These are phyloP conservation scores for Globisporangium cylindrosporum DNA, from an alignment of 352 stramenopile species.

Conservation along the genomic window DNA sequence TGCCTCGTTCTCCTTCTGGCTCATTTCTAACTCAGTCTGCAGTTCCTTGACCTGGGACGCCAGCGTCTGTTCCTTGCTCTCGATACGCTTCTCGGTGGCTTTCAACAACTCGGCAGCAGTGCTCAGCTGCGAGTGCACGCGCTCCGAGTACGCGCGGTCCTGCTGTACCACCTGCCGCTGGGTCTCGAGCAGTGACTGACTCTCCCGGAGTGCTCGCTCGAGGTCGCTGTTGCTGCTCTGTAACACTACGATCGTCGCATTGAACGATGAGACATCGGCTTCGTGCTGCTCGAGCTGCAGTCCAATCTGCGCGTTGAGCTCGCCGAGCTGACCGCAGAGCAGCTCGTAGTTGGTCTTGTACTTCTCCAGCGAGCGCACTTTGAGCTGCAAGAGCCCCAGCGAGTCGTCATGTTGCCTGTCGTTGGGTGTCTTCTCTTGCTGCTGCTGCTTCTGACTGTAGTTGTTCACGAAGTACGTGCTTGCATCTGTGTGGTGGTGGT, in stretches of 20 bases:
- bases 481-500: background rate
- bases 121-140: slow-evolving; percentile 57
- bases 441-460: background rate
- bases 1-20: slow-evolving; percentile 11
- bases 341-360: slow-evolving; percentile 82
- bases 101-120: slow-evolving; percentile 60
- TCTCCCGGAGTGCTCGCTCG: slow-evolving; percentile 18
- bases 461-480: background rate
- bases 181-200: slow-evolving; percentile 18
- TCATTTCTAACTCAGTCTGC: slow-evolving; percentile 12
- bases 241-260: slow-evolving; percentile 35
- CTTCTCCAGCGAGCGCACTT: slow-evolving; percentile 53
- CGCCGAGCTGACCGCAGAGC: slow-evolving; percentile 59
- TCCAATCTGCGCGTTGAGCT: slow-evolving; percentile 69
- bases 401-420: slow-evolving; percentile 2
- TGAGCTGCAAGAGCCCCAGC: slow-evolving; percentile 30
- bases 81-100: slow-evolving; percentile 45
- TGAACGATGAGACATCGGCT: slow-evolving; percentile 48
- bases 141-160: slow-evolving; percentile 54
- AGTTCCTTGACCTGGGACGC: slow-evolving; percentile 21
- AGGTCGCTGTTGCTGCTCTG: slow-evolving; percentile 40
- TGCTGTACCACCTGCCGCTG: slow-evolving; percentile 26
- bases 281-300: slow-evolving; percentile 71
- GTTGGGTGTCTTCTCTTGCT: background rate
- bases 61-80: slow-evolving; percentile 34